Percentiles rank a stretch among this genome's conserved stretches.
Evolutionary conservation across 768 basidiomycete genomes (phyloP).

Genomic region (Saitozyma sp.): DNA sequence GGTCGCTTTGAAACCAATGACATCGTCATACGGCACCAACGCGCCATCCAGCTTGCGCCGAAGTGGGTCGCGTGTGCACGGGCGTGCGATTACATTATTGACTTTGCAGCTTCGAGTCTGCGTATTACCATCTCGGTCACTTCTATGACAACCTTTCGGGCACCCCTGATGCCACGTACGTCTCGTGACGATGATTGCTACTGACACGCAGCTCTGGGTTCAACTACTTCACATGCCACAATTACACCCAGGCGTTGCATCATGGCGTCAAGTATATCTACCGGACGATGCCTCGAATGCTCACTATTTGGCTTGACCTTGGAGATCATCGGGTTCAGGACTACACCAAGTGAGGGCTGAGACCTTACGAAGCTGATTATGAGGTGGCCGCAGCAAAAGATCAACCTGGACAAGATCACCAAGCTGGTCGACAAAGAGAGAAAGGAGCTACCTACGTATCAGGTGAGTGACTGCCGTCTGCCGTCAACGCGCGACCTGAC

Average conservation of each 20-base stretch:
- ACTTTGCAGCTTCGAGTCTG: constrained; percentile 62
- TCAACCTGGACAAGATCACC: constrained; percentile 60
- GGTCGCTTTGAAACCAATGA: constrained; percentile 70
- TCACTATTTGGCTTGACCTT: constrained; percentile 91
- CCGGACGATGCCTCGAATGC: constrained; percentile 86
- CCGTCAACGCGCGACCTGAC: neutral
- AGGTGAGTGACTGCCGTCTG: constrained; percentile 58
- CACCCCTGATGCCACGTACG: no score
- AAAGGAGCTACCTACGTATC: constrained; percentile 70
- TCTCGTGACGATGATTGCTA: no score
- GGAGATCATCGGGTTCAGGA: constrained; percentile 59
- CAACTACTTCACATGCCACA: constrained; percentile 60
- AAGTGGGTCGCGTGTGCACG: constrained; percentile 40
- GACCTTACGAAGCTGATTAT: neutral
- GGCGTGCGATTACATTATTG: constrained; percentile 2
- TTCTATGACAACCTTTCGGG: constrained; percentile 65
- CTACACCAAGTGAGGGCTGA: constrained; percentile 20
- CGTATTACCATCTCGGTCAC: constrained; percentile 79
- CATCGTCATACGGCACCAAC: constrained; percentile 60
- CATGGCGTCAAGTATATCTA: constrained; percentile 93
- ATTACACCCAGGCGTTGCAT: constrained; percentile 68
- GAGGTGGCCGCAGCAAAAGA: neutral
- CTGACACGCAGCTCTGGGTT: neutral
- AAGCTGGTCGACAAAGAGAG: constrained; percentile 61
- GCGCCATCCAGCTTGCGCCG: constrained; percentile 50